Percentiles rank a stretch among this genome's conserved stretches.
Conservation (phyloP, 2,329 filamentous ascomycete genomes). For the Arthroderma uncinatum region DNA sequence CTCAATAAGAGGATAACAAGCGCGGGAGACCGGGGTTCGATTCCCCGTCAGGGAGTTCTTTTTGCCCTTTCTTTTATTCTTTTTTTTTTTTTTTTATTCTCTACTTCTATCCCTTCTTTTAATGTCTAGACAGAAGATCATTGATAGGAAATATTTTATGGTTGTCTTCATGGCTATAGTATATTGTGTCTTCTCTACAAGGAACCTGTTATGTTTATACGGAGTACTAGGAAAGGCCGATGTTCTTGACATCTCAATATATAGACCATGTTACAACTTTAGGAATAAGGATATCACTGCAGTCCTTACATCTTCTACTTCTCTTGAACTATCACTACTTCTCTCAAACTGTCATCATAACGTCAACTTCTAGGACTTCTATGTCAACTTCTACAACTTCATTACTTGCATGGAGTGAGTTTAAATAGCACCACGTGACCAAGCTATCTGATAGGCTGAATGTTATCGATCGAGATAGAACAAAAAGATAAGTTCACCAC, state of each 20-base stretch:
- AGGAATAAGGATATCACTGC: neutral
- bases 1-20: neutral
- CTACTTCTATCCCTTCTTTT: neutral
- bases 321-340: too few species aligned
- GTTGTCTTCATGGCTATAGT: too few species aligned
- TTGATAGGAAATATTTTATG: too few species aligned
- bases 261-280: neutral
- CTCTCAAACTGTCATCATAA: too few species aligned
- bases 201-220: too few species aligned
- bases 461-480: neutral
- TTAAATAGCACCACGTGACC: neutral
- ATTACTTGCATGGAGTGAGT: too few species aligned
- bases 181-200: too few species aligned
- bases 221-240: too few species aligned
- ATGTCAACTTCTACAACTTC: too few species aligned
- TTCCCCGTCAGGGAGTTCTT: slow-evolving; percentile 14
- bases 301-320: neutral
- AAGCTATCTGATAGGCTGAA: neutral
- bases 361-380: too few species aligned
- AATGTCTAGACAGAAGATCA: too few species aligned
- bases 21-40: slow-evolving; percentile 17
- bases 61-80: neutral
- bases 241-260: too few species aligned
- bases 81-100: neutral
- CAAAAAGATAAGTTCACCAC: neutral